Percentiles rank a stretch among this genome's conserved stretches.
Evolutionary conservation across 2,329 filamentous ascomycete genomes (phyloP).

Genomic region (Aschersonia sp.): DNA sequence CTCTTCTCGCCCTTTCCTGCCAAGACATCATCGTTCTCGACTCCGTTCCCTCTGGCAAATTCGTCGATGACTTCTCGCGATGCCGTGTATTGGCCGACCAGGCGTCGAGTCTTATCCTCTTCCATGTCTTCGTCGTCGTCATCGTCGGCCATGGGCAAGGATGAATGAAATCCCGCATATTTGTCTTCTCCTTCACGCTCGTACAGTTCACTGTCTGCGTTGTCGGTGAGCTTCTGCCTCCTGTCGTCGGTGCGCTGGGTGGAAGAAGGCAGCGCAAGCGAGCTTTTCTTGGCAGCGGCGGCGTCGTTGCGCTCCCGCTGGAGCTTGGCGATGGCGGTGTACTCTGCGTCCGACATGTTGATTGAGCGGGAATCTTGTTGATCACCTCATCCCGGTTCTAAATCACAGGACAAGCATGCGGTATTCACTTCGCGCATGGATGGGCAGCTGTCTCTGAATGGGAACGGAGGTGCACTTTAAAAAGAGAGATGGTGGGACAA

Average conservation of each 20-base stretch:
- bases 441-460: slow-evolving; percentile 8
- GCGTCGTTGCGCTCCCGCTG: slow-evolving; percentile 85
- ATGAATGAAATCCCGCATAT: slow-evolving; percentile 82
- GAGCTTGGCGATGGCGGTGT: slow-evolving; percentile 73
- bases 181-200: slow-evolving; percentile 64
- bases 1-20: slow-evolving; percentile 72
- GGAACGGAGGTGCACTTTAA: slow-evolving; percentile 6
- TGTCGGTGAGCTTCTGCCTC: slow-evolving; percentile 83
- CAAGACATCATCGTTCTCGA: slow-evolving; percentile 85
- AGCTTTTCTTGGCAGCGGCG: slow-evolving; percentile 65
- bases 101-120: slow-evolving; percentile 58
- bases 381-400: slow-evolving; percentile 27
- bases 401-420: slow-evolving; percentile 18
- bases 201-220: slow-evolving; percentile 80
- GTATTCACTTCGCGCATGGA: slow-evolving; percentile 22
- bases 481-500: slow-evolving; percentile 2
- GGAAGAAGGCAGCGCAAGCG: slow-evolving; percentile 62
- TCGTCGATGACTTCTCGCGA: slow-evolving; percentile 87
- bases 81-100: slow-evolving; percentile 93
- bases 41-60: slow-evolving; percentile 70
- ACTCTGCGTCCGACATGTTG: slow-evolving; percentile 65
- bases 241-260: slow-evolving; percentile 76
- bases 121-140: slow-evolving; percentile 69
- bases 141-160: slow-evolving; percentile 58
- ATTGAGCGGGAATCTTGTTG: slow-evolving; percentile 12